Evolutionary conservation across 1,284 basidiomycete genomes (phyloP), one percentile per base, ranked within the genome.

Genomic region (Nidula niveotomentosa): DNA sequence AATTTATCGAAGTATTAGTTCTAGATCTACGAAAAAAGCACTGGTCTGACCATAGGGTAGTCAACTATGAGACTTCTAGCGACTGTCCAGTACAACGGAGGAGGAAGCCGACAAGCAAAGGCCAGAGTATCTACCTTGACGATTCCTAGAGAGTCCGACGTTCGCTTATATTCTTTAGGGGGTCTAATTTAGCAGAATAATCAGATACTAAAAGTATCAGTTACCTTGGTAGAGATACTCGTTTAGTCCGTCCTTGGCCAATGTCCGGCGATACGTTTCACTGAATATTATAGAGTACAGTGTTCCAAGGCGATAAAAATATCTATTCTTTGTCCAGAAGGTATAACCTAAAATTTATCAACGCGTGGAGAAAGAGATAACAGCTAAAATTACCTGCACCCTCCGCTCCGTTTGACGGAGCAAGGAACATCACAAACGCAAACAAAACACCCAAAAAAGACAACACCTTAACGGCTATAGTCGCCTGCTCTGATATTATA

Each of bases 231-330:
- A 57, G 3, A 78, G 56, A 30, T 58, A 65, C 17, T 61, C 60
- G 8, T 60, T 56, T 2, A 69, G 53, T 1, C 70, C 73, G 48
- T 79, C 76, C 36, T 74, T 69, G n/a, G 69, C 54, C 8, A 80
- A 51, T n/a, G 71, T 68, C 17, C 65, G 53, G 39, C 76, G 67
- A 52, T 72, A 73, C 13, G 62, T 58, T 0, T 56, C 51, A 35
- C 69, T 66, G 48, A 76, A 79, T 0, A 73, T 65, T 4, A 76
- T 67, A 2, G 65, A 62, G 57, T 73, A 71, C 5, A 80, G 65
- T 7, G 65, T 58, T 9, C 70, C 66, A 52, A 79, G 62, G 15
- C 69, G 65, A 53, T 72, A 63, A 53, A 72, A 80, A 51, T 68
- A 57, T 1, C 23, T 6, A 52, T 78, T 72, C 2, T 67, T 59